These are phyloP conservation scores for Cadophora malorum DNA, from an alignment of 2,329 filamentous ascomycete genomes.

Conservation along the genomic window DNA sequence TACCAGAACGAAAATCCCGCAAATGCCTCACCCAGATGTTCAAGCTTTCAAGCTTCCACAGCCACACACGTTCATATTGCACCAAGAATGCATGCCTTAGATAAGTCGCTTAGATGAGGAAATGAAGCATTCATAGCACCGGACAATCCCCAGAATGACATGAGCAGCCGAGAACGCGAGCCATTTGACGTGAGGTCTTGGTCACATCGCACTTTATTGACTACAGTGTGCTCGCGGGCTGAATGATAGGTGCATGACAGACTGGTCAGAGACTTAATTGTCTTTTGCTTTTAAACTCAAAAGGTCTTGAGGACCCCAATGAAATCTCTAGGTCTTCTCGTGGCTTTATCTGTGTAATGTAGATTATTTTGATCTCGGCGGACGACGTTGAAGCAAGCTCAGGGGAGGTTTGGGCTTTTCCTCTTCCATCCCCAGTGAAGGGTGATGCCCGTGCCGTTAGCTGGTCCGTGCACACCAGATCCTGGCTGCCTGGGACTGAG, in stretches of 20 bases:
- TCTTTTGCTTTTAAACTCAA: neutral
- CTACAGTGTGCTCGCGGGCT: neutral
- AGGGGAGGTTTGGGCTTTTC: neutral
- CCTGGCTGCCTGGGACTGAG: no score
- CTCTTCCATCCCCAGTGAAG: neutral
- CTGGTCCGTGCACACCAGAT: neutral
- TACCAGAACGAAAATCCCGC: constrained; percentile 4
- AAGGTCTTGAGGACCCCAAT: neutral
- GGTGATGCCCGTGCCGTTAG: neutral
- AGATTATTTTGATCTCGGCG: constrained; percentile 2
- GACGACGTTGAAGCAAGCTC: constrained; percentile 16
- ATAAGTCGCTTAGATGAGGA: neutral
- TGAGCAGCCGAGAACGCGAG: neutral
- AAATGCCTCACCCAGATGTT: constrained; percentile 19
- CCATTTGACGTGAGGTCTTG: neutral
- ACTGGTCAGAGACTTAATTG: neutral
- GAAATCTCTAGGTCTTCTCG: neutral
- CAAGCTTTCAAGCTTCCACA: neutral
- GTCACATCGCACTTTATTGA: neutral
- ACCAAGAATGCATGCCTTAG: neutral
- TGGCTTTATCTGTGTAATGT: neutral
- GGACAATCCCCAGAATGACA: neutral
- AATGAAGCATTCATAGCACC: neutral
- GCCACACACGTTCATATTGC: neutral
- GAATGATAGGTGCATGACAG: no score